Conservation (phyloP, 768 basidiomycete species). For the Naganishia onofrii region DNA sequence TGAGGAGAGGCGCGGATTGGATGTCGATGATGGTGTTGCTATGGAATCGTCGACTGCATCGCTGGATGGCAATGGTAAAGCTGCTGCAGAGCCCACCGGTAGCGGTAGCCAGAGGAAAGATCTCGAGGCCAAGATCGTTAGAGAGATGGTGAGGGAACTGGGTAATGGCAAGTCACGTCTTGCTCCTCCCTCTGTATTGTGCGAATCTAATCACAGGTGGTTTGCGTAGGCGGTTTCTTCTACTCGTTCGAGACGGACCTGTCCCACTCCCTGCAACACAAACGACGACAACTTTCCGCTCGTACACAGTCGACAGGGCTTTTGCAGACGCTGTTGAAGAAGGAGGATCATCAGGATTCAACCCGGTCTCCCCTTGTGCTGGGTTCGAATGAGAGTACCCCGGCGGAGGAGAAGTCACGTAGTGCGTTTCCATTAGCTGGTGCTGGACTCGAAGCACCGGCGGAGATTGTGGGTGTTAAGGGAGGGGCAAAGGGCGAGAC, state of each 20-base stretch:
- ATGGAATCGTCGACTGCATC: slow-evolving; percentile 9
- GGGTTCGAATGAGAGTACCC: slow-evolving; percentile 75
- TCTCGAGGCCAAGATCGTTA: slow-evolving; percentile 76
- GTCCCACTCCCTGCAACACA: slow-evolving; percentile 46
- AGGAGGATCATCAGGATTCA: slow-evolving; percentile 25
- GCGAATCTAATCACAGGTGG: too few species aligned
- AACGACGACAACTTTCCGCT: slow-evolving; percentile 38
- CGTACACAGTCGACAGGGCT: slow-evolving; percentile 36
- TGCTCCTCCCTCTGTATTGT: too few species aligned
- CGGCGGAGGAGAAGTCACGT: slow-evolving; percentile 66
- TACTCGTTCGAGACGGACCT: slow-evolving; percentile 81
- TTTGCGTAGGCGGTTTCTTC: slow-evolving; percentile 76
- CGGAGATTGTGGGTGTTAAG: slow-evolving; percentile 18
- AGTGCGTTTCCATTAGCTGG: slow-evolving; percentile 34
- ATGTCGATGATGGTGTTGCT: slow-evolving; percentile 28
- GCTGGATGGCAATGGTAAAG: slow-evolving; percentile 10
- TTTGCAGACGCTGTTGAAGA: slow-evolving; percentile 40
- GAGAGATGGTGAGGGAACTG: slow-evolving; percentile 68
- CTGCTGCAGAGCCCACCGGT: background rate
- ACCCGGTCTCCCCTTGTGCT: background rate
- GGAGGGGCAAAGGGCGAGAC: slow-evolving; percentile 35
- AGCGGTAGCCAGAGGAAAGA: slow-evolving; percentile 54
- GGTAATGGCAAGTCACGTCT: slow-evolving; percentile 25
- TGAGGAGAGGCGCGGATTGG: background rate
- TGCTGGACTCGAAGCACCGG: slow-evolving; percentile 26